Base-by-base conservation (phyloP, 2,329 filamentous ascomycete genomes). In the Phialophora chinensis region DNA sequence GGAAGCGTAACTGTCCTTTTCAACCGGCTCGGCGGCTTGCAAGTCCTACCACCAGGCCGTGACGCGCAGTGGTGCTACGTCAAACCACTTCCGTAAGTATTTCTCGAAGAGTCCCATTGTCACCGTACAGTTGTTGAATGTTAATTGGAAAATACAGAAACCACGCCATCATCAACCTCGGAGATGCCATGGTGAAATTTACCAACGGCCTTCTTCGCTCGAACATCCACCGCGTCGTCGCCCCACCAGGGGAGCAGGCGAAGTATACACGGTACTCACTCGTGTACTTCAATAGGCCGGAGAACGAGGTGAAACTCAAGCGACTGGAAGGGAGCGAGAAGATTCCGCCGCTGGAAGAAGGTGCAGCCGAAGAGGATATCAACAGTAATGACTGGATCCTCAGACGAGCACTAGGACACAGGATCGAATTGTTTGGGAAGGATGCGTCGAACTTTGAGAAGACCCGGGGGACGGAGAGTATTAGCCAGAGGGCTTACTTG, bases 1-100 rank as follows among this genome's bases (percentile, higher is more conserved):
- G 85, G 84, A 54, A 82, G 78, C 60, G 77, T 87, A 5, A 87
- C 85, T 0, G 75, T 87, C 4, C 78, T 87, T 1, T 85, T 87
- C 74, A 87, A 86, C 74, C 79, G 83, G 0, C 73, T 87, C 1
- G 85, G 85, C 0, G 85, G 85, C 0, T 76, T 87, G 7, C 85
- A 87, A 71, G 81, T 87, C 3, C 76, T 83, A 2, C 79, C 81
- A 0, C 83, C 83, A 0, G 75, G 75, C 0, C 69, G 71, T 3
- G 76, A 77, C 61, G 76, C 75, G 10, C 73, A 79, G 31, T 87
- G 85, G 85, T 75, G 78, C 17, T 87, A 84, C 68, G 84, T 87
- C 0, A 78, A 79, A 20, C 85, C 85, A 0, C 69, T 86, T 0
- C 79, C 38, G 38, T 44, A n/a, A 44, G 38, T 44, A 44, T n/a